Base-by-base conservation (phyloP, 768 basidiomycete genomes). In the Cystobasidiopsis lactophilus region DNA sequence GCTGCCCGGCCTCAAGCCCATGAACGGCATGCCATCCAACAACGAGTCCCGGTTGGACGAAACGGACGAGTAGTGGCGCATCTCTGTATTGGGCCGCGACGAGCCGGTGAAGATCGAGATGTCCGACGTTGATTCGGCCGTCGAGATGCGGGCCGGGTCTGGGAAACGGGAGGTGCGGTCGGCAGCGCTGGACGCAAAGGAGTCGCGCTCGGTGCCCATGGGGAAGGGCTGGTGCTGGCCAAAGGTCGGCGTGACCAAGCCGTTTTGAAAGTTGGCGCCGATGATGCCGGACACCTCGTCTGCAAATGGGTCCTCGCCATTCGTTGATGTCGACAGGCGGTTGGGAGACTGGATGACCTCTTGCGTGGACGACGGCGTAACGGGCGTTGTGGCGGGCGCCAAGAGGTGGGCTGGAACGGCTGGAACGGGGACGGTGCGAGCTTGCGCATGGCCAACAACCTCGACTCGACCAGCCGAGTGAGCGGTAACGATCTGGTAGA, bases 1-100 rank as follows among this genome's bases (percentile, higher is more conserved):
- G 19, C 39, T 43, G 39, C 38, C 37, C 29, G 5, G 5, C 23
- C 13, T 1, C 19, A 44, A 3, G 1, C 41, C 2, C 38, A 60
- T 31, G 53, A 60, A 60, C 1, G 59, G 57, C 18, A 60, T 57
- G 2, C 57, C 59, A 7, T 52, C 59, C 43, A 60, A 55, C 18
- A 58, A 33, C 18, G 57, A 58, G 14, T 53, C 27, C 41, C 55
- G 57, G 33, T 30, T 44, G 21, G n/a, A 21, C 14, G 45, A 31
- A 30, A n/a, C 45, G 24, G 45, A 7, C 23, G 45, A 47, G 24
- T 47, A 27, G 10, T 4, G 23, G 9, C 24, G 23, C 30, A 23
- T 47, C 16, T 13, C 29, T 31, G 45, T 27, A 13, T 26, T 31
- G 16, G 18, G 24, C 10, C 29, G 9, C 9, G 45, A 27, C 23